Conservation (phyloP, 1,284 basidiomycete species). For the Ceratobasidium sp. region DNA sequence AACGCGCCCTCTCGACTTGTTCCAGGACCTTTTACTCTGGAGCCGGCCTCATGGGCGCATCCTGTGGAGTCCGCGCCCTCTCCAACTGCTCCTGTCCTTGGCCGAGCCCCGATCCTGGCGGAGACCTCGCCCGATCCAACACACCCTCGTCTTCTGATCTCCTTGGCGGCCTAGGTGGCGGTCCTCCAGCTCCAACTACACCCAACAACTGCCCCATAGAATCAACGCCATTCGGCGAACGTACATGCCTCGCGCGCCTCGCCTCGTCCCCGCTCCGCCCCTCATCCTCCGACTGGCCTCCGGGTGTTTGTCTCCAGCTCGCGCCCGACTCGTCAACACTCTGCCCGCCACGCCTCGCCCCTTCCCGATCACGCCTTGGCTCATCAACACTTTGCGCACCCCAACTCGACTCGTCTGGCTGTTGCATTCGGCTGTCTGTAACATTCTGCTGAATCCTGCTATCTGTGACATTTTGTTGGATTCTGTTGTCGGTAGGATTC, state of each 20-base stretch:
- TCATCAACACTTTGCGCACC: conserved; percentile 37
- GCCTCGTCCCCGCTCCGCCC: conserved; percentile 18
- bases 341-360: conserved; percentile 17
- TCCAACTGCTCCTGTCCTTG: conserved; percentile 1
- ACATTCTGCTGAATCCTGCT: neutral
- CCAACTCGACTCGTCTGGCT: neutral
- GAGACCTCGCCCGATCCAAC: conserved; percentile 5
- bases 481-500: neutral
- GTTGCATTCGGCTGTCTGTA: neutral
- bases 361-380: conserved; percentile 20
- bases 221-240: conserved; percentile 7
- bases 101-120: neutral
- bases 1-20: neutral
- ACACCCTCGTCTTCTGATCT: conserved; percentile 26
- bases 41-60: too few relatives aligned
- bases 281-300: conserved; percentile 19
- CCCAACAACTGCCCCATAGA: neutral
- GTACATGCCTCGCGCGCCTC: neutral
- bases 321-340: conserved; percentile 31
- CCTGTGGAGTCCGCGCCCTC: neutral
- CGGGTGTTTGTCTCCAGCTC: neutral
- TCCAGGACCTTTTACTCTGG: neutral
- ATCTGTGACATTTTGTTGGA: neutral
- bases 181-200: neutral
- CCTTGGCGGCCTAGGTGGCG: conserved; percentile 29